Evolutionary conservation across 2,329 filamentous ascomycete species (phyloP).

Genomic region (Nemania serpens): DNA sequence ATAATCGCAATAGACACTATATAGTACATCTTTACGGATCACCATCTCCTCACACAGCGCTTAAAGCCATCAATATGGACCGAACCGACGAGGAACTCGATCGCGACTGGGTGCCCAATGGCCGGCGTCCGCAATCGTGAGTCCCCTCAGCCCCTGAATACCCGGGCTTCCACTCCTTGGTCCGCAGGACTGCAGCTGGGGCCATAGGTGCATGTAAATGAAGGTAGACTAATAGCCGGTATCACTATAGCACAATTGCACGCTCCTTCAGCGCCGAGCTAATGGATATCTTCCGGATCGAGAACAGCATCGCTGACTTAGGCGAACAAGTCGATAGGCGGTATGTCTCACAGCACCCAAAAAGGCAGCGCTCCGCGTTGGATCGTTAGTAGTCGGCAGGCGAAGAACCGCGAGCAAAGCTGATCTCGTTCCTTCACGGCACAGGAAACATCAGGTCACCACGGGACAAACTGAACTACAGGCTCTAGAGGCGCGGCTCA

Average conservation of each 20-base stretch:
- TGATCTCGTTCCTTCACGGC: slow-evolving; percentile 19
- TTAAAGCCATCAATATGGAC: slow-evolving; percentile 36
- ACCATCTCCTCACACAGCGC: neutral
- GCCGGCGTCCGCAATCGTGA: slow-evolving; percentile 81
- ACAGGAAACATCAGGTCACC: slow-evolving; percentile 78
- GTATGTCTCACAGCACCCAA: slow-evolving; percentile 56
- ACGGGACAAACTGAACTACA: slow-evolving; percentile 80
- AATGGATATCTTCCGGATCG: slow-evolving; percentile 87
- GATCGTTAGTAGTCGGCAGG: neutral
- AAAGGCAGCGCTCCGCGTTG: slow-evolving; percentile 1
- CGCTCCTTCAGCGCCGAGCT: slow-evolving; percentile 85
- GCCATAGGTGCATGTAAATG: neutral
- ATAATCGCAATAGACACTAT: neutral
- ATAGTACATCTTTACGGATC: neutral
- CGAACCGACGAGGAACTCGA: slow-evolving; percentile 71
- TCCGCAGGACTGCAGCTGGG: neutral
- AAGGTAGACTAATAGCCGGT: slow-evolving; percentile 28
- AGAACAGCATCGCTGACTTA: slow-evolving; percentile 74
- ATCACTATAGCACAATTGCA: slow-evolving; percentile 72
- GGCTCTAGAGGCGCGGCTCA: slow-evolving; percentile 80
- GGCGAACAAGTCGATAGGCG: slow-evolving; percentile 79
- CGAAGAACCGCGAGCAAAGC: slow-evolving; percentile 1
- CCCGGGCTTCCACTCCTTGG: neutral
- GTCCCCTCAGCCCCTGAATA: slow-evolving; percentile 46
- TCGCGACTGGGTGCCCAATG: slow-evolving; percentile 79